Evolutionary conservation across 495 filamentous ascomycete genomes (phyloP).

Genomic region (Podospora pseudopauciseta): DNA sequence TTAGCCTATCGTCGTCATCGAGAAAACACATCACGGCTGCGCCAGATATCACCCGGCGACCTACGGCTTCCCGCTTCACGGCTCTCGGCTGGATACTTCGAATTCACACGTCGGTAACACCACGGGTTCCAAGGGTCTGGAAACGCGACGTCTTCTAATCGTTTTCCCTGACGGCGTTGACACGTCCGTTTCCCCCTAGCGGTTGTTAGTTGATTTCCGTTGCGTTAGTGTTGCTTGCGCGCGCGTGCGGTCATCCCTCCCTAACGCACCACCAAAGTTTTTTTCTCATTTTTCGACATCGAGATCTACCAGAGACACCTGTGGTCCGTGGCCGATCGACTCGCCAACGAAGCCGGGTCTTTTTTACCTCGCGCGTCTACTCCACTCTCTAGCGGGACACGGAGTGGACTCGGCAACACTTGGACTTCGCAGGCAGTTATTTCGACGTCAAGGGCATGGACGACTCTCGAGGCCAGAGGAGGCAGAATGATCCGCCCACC

Average conservation of each 20-base stretch:
- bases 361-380: constrained; percentile 51
- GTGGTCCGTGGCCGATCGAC: constrained; percentile 28
- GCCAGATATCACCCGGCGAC: not conserved
- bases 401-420: constrained; percentile 43
- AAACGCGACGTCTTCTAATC: not conserved
- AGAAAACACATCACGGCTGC: constrained; percentile 10
- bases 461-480: constrained; percentile 61
- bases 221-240: not conserved
- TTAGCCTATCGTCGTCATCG: constrained; percentile 13
- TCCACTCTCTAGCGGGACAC: constrained; percentile 56
- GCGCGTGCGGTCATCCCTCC: constrained; percentile 6
- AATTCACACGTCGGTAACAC: constrained; percentile 4
- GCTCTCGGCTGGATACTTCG: not conserved
- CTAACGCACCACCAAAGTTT: constrained; percentile 11
- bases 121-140: not conserved
- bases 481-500: constrained; percentile 63
- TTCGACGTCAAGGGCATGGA: constrained; percentile 59
- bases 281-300: constrained; percentile 8
- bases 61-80: constrained; percentile 5
- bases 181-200: constrained; percentile 1
- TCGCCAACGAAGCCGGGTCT: constrained; percentile 51
- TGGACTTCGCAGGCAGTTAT: constrained; percentile 41
- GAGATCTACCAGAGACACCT: constrained; percentile 24
- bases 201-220: not conserved
- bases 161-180: not conserved